These are phyloP conservation scores for Ganoderma resinaceum DNA, from an alignment of 1,284 basidiomycete genomes.

Conservation along the genomic window DNA sequence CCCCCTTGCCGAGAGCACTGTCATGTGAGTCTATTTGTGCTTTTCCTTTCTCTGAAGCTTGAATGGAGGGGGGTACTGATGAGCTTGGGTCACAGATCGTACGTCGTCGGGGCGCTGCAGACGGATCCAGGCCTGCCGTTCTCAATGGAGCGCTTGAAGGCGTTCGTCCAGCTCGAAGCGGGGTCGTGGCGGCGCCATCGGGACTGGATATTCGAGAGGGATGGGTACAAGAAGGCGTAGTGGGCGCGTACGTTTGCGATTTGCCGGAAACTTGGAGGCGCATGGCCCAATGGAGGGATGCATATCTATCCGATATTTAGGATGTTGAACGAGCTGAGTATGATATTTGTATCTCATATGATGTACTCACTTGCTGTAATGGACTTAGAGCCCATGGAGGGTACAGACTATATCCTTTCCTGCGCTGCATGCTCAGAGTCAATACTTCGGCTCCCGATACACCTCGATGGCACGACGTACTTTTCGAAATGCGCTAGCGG, in stretches of 20 bases:
- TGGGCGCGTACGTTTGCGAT: background rate
- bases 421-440: no score
- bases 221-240: constrained; percentile 27
- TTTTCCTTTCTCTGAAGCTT: no score
- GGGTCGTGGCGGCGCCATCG: constrained; percentile 50
- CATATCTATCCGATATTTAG: background rate
- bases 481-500: no score
- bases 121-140: constrained; percentile 49
- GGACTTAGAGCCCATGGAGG: background rate
- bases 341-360: background rate
- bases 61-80: background rate
- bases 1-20: constrained; percentile 58
- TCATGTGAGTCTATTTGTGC: constrained; percentile 54
- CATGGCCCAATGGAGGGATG: background rate
- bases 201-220: constrained; percentile 41
- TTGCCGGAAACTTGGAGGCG: background rate
- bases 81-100: constrained; percentile 49
- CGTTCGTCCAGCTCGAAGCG: constrained; percentile 48
- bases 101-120: constrained; percentile 52
- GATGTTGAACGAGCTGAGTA: background rate
- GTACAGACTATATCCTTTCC: background rate
- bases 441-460: no score
- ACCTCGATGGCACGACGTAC: no score
- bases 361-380: background rate
- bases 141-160: constrained; percentile 43